Evolutionary conservation across 805 yeast genomes (phyloP).

Genomic region (Torulaspora gathmanii): DNA sequence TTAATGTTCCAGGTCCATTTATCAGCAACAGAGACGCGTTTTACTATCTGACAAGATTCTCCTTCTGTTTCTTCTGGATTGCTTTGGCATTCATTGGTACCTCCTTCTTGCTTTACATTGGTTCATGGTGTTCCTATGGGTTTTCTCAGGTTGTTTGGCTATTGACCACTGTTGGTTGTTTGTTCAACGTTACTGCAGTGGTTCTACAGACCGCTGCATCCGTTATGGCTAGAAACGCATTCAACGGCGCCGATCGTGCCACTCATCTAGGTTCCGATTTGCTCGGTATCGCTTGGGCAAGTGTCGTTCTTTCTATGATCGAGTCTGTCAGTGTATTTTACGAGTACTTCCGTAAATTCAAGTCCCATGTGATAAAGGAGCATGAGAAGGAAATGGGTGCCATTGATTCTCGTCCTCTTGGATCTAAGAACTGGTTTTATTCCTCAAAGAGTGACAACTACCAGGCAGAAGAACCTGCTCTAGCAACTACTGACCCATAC

Average conservation of each 20-base stretch:
- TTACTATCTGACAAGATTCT: conserved; percentile 61
- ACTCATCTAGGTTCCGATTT: conserved; percentile 53
- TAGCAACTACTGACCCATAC: conserved; percentile 6
- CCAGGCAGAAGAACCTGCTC: conserved; percentile 27
- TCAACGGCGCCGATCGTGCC: conserved; percentile 43
- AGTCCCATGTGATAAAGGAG: not conserved
- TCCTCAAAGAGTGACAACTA: conserved; percentile 45
- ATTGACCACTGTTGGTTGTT: conserved; percentile 47
- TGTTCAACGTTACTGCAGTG: conserved; percentile 59
- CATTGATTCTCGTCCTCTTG: conserved; percentile 31
- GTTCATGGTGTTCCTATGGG: conserved; percentile 52
- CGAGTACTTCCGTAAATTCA: conserved; percentile 4
- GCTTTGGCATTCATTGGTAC: conserved; percentile 61
- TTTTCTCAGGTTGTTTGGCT: conserved; percentile 52
- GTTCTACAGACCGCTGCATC: conserved; percentile 69
- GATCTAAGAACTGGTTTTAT: conserved; percentile 38
- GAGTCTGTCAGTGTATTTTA: conserved; percentile 9
- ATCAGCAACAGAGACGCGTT: conserved; percentile 50
- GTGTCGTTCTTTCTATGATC: conserved; percentile 42
- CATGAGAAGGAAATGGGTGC: conserved; percentile 26
- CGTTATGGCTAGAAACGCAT: conserved; percentile 71
- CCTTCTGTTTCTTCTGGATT: conserved; percentile 58
- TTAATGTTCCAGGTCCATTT: conserved; percentile 51
- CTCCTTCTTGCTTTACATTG: conserved; percentile 50
- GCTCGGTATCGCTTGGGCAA: conserved; percentile 68